Evolutionary conservation across 768 basidiomycete genomes (phyloP), one percentile per base, ranked within the genome.

Genomic region (Phaeotremella fagi): DNA sequence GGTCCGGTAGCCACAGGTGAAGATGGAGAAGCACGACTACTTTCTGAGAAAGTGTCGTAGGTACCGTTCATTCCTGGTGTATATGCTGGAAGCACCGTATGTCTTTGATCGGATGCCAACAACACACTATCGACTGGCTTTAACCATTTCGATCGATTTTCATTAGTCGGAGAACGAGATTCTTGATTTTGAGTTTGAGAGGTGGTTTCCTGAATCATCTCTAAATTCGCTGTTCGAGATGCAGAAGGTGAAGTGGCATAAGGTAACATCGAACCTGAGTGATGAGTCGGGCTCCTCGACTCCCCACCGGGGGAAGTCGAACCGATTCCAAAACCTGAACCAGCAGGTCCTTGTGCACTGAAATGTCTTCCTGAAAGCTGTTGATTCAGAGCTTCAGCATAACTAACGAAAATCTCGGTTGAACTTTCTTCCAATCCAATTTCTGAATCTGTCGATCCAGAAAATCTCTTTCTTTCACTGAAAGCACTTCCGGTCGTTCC

Each of bases 371-470:
- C 60, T 24, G 52, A 54, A 20, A 61, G 15, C 3, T 56, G 42
- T 27, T 61, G 60, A 3, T 31, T 44, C 24, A 24, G 22, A 0
- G 45, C 60, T 23, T 57, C 60, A 14, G 58, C 61, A 26, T 63
- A 63, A 7, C 45, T 52, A 3, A 63, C 57, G 35, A 63, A 59
- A 4, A 63, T 48, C 12, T 55, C 50, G 3, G 50, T 52, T 33
- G 37, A 36, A 20, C 46, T 49, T 3, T 15, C 27, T 16, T 37
- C 42, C 12, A 48, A 54, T 11, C 20, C 28, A 27, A n/a, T n/a
- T n/a, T n/a, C n/a, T n/a, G n/a, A n/a, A n/a, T n/a, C n/a, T n/a
- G n/a, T n/a, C n/a, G n/a, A n/a, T n/a, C n/a, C n/a, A n/a, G n/a
- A n/a, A n/a, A n/a, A n/a, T n/a, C n/a, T n/a, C n/a, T n/a, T n/a